Base-by-base conservation (phyloP, 2,329 filamentous ascomycete genomes). In the Trichophyton verrucosum region DNA sequence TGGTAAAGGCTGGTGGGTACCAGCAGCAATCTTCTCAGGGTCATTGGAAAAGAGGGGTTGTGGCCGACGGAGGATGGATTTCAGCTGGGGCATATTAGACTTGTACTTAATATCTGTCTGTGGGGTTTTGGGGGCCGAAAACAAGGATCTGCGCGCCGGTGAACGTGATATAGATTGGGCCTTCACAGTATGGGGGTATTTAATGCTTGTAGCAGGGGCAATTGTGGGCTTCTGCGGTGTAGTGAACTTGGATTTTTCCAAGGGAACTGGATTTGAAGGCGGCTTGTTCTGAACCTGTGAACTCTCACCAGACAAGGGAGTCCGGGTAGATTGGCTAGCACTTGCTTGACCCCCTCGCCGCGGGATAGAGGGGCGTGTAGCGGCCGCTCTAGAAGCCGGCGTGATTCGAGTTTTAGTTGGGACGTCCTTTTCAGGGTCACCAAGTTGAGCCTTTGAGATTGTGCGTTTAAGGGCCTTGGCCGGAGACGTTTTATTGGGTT, bases 221-320 rank as follows among this genome's bases (percentile, higher is more conserved):
- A 88, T 72, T 0, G 88, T 89, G 6, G 89, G 78, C 71, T 89
- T 90, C 7, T 88, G 94, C 0, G 91, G 90, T 4, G 89, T 95
- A 72, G 86, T 82, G 33, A 92, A 76, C 62, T 78, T 84, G 63
- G 78, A 78, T 67, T 72, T 75, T 68, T 72, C 75, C 65, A 66
- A 72, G 72, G 67, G 75, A 66, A 80, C 79, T 51, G 80, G 77
- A 27, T 68, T 70, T 30, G 66, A 59, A 42, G 65, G 63, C 17
- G 64, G 69, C 56, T 63, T 63, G 20, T 68, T 66, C 59, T 65
- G 65, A 57, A 63, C 63, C 36, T 67, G 66, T 13, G 53, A 56
- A 8, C 44, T 47, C 22, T 66, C 65, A 51, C 65, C 64, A 27
- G 60, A 61, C 24, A 65, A 59, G 36, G 67, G 64, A 47, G 87